Evolutionary conservation across 1,139 yeast genomes (phyloP).

Genomic region (Hemisphaericaspora xylofermentans): DNA sequence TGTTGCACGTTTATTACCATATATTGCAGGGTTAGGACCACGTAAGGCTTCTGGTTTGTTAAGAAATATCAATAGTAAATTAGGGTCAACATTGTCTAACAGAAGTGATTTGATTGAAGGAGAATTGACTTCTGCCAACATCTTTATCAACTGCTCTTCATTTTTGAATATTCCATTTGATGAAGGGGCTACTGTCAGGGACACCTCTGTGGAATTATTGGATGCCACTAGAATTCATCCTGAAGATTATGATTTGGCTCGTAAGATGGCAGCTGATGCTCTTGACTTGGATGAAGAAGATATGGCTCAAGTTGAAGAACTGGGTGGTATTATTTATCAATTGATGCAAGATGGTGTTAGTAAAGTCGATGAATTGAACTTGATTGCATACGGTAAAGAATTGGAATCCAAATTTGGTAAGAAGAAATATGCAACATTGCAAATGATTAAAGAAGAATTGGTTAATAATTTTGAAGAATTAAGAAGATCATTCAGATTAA

Average conservation of each 20-base stretch:
- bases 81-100: conserved; percentile 66
- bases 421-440: conserved; percentile 78
- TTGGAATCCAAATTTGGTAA: conserved; percentile 74
- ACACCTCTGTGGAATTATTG: conserved; percentile 70
- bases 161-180: conserved; percentile 80
- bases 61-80: conserved; percentile 72
- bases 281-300: conserved; percentile 95
- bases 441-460: conserved; percentile 85
- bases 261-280: conserved; percentile 98
- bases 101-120: conserved; percentile 78
- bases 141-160: conserved; percentile 90
- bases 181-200: conserved; percentile 43
- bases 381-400: conserved; percentile 93
- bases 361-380: conserved; percentile 80
- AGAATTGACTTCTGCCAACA: conserved; percentile 72
- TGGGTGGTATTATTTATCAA: conserved; percentile 83
- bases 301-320: conserved; percentile 70
- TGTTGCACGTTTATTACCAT: conserved; percentile 69
- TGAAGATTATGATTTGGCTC: conserved; percentile 92
- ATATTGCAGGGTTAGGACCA: conserved; percentile 89
- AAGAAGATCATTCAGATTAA: conserved; percentile 67
- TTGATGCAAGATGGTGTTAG: conserved; percentile 81
- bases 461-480: conserved; percentile 85
- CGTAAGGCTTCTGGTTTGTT: conserved; percentile 88
- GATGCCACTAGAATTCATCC: conserved; percentile 98